A percentile compares a stretch with the other conserved stretches of the same genome.
Evolutionary conservation across 1,284 basidiomycete genomes (phyloP).

Genomic region (Heterobasidion annosum): DNA sequence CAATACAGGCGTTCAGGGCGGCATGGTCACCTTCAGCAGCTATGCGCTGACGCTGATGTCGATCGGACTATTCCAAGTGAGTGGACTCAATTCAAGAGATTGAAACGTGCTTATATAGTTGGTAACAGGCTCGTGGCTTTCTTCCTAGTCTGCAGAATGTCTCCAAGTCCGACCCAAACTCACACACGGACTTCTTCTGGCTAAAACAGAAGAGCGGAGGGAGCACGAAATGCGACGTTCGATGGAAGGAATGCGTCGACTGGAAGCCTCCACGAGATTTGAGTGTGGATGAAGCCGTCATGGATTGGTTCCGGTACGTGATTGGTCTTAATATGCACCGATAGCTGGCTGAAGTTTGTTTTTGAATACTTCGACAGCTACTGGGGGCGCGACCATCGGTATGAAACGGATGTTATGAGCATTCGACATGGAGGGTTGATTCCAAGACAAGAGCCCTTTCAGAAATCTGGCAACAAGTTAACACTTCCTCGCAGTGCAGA

Average conservation of each 20-base stretch:
- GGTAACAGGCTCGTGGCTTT: conserved; percentile 25
- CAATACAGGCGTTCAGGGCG: conserved; percentile 21
- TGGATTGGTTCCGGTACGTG: conserved; percentile 39
- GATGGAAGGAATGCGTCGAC: conserved; percentile 18
- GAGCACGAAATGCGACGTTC: conserved; percentile 25
- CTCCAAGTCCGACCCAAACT: conserved; percentile 8
- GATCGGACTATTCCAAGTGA: conserved; percentile 44
- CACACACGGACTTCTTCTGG: conserved; percentile 25
- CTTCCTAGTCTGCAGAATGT: conserved; percentile 42
- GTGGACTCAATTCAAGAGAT: conserved; percentile 1
- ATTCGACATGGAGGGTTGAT: conserved; percentile 32
- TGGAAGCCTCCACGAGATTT: conserved; percentile 17
- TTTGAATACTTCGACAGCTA: conserved; percentile 24
- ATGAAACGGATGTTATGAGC: conserved; percentile 21
- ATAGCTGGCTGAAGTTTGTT: not conserved
- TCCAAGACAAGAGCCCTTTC: conserved; percentile 8
- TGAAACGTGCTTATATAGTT: not conserved
- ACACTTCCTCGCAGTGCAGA: not conserved
- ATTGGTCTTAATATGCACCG: not conserved
- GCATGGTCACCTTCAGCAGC: conserved; percentile 38
- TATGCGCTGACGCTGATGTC: conserved; percentile 53
- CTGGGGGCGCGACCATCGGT: conserved; percentile 32
- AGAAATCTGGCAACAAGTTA: not conserved
- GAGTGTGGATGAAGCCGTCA: conserved; percentile 20
- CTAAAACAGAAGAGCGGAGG: conserved; percentile 13